Base-by-base conservation (phyloP, 2,329 filamentous ascomycete genomes). In the Pseudogymnoascus sp. region DNA sequence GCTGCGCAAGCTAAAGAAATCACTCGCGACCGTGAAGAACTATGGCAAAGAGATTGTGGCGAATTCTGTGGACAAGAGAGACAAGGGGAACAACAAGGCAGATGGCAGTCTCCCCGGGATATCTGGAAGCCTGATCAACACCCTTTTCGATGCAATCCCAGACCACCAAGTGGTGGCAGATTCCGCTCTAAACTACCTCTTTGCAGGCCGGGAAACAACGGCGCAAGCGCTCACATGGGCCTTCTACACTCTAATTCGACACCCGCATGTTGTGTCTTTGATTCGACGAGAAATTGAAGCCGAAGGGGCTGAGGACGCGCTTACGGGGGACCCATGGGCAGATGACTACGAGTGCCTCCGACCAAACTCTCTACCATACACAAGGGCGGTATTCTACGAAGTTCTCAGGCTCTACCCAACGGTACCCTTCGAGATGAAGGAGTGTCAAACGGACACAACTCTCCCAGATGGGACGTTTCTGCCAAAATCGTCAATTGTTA, bases 161-260 rank as follows among this genome's bases (percentile, higher is more conserved):
- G 77, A 85, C 61, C 76, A 80, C 28, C 69, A 77, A n/a, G 73
- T 82, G 20, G 83, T 86, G 6, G 82, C 84, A 7, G 84, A 87
- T 68, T 81, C 85, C 2, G 85, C 84, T 0, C 73, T 88, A 11
- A 88, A 86, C 66, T 88, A 85, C 67, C 79, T 87, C 8, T 86
- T 83, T 1, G 85, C 85, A 0, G 82, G 75, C 14, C 76, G 84
- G 61, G 85, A 88, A 67, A 87, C 85, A 0, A 84, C 83, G 6
- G 84, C 84, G 0, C 84, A 88, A 66, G 82, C 81, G 1, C 71
- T 88, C 9, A 86, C 84, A 0, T 88, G 85, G 85, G 79, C 80
- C 0, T 77, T 86, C 39, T 85, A 87, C 69, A 74, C 84, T 1
- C 74, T 88, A 11, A 80, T 85, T 72, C 75, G 76, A 36, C 74